Conservation (phyloP, 306 rosid genomes). For the Lathyrus sativus region DNA sequence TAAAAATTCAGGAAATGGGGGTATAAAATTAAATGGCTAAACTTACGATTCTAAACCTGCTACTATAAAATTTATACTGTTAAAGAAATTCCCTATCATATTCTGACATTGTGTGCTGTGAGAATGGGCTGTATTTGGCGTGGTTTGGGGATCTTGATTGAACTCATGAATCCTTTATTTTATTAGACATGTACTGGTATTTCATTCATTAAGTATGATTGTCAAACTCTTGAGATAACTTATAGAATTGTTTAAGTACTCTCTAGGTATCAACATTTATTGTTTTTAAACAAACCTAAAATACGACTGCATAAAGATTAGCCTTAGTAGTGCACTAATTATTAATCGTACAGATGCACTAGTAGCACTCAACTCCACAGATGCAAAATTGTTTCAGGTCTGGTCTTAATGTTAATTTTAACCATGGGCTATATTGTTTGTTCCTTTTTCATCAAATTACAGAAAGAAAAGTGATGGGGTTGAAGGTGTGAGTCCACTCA, state of each 20-base stretch:
- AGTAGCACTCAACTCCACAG: not conserved
- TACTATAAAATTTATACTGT: not conserved
- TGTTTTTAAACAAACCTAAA: not conserved
- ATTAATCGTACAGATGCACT: not conserved
- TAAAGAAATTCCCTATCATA: not conserved
- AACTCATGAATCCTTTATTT: conserved; percentile 9
- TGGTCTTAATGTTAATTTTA: conserved; percentile 6
- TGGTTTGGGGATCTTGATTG: conserved; percentile 1
- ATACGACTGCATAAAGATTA: not conserved
- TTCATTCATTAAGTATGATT: not conserved
- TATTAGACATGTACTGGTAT: not conserved
- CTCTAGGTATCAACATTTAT: not conserved
- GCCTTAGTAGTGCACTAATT: not conserved
- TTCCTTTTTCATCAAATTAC: conserved; percentile 38
- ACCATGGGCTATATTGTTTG: not conserved
- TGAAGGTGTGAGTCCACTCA: conserved; percentile 31
- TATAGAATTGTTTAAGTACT: not conserved
- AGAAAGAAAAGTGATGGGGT: conserved; percentile 41
- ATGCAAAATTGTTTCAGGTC: not conserved
- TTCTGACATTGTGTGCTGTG: conserved; percentile 29
- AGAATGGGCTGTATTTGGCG: not conserved
- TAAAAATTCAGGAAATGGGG: conserved; percentile 4
- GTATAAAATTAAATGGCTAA: not conserved
- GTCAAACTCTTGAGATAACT: not conserved
- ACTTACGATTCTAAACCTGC: not conserved